Conservation (phyloP, 169 alveolate genomes). For the Besnoitia besnoiti region DNA sequence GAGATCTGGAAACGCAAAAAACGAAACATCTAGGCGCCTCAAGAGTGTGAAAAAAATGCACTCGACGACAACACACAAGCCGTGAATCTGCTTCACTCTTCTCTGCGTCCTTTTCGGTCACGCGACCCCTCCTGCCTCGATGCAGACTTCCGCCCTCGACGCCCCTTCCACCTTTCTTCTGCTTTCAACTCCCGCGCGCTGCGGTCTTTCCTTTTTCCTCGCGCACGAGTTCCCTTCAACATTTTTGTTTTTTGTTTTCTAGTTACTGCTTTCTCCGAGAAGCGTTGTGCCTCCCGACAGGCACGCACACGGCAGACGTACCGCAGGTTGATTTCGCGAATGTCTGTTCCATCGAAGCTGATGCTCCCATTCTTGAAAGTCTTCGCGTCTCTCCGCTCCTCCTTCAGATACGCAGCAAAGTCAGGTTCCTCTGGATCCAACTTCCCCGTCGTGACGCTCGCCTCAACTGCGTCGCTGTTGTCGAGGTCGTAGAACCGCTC, state of each 20-base stretch:
- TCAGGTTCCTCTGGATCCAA: neutral
- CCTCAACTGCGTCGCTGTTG: neutral
- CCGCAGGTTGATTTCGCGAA: neutral
- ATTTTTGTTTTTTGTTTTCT: too few relatives aligned
- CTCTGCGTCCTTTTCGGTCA: too few relatives aligned
- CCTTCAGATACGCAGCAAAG: too few relatives aligned
- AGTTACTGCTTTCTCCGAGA: neutral
- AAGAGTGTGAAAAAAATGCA: neutral
- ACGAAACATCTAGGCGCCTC: neutral
- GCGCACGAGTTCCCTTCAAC: neutral
- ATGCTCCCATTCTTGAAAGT: neutral
- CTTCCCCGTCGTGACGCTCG: neutral
- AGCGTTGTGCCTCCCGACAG: neutral
- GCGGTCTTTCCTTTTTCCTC: neutral
- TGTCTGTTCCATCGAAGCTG: neutral
- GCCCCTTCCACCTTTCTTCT: neutral
- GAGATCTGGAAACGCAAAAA: slow-evolving; percentile 57
- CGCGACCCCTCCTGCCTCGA: too few relatives aligned
- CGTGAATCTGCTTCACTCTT: too few relatives aligned
- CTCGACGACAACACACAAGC: too few relatives aligned
- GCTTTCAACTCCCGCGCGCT: neutral
- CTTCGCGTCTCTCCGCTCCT: neutral
- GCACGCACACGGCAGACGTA: neutral
- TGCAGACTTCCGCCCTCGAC: neutral
- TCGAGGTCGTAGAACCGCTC: slow-evolving; percentile 62